Conservation (phyloP, 352 stramenopile species). For the Phytopythium oedochilum region DNA sequence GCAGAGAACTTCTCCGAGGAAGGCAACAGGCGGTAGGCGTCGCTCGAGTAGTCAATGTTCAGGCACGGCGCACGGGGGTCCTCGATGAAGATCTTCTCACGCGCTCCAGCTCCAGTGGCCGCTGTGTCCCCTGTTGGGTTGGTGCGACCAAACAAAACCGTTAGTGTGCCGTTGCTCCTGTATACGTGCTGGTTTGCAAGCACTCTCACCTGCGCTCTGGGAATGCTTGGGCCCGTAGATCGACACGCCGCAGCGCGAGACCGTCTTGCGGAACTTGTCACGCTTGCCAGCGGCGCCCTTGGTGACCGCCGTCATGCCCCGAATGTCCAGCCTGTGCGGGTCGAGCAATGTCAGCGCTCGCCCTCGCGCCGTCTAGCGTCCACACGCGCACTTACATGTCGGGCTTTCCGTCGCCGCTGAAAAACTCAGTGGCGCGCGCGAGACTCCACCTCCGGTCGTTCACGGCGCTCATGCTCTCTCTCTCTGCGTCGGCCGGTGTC, state of each 20-base stretch:
- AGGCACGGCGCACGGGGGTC: slow-evolving; percentile 77
- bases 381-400: slow-evolving; percentile 50
- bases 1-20: slow-evolving; percentile 85
- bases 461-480: slow-evolving; percentile 40
- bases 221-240: slow-evolving; percentile 88
- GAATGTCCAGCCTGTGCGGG: slow-evolving; percentile 70
- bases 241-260: slow-evolving; percentile 78
- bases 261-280: slow-evolving; percentile 86
- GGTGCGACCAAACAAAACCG: slow-evolving; percentile 6
- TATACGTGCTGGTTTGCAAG: not conserved
- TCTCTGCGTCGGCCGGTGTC: not conserved
- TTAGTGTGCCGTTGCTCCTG: not conserved
- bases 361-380: not conserved
- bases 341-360: not conserved
- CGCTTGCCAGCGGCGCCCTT: slow-evolving; percentile 82
- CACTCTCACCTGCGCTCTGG: slow-evolving; percentile 23
- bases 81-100: slow-evolving; percentile 87
- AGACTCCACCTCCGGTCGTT: slow-evolving; percentile 81
- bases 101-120: slow-evolving; percentile 16
- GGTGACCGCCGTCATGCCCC: slow-evolving; percentile 81
- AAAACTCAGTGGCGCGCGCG: slow-evolving; percentile 84
- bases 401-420: slow-evolving; percentile 82
- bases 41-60: slow-evolving; percentile 86
- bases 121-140: slow-evolving; percentile 5
- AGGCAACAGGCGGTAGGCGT: slow-evolving; percentile 79